Percentiles rank a stretch among this genome's conserved stretches.
These are phyloP conservation scores for Lentinula novae-zelandiae DNA, from an alignment of 1,284 basidiomycete genomes.

Conservation along the genomic window DNA sequence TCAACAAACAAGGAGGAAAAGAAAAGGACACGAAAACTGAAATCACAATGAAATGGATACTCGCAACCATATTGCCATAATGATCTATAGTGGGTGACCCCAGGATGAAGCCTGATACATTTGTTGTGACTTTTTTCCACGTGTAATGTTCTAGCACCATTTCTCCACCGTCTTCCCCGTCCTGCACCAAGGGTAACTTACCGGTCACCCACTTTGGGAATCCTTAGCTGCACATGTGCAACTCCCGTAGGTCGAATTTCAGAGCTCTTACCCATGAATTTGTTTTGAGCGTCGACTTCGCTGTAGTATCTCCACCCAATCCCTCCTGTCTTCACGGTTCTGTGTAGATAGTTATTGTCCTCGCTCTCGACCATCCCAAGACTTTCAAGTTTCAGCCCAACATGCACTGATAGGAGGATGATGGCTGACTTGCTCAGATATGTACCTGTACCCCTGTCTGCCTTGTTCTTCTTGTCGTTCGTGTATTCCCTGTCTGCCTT, in stretches of 20 bases:
- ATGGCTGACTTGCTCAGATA: slow-evolving; percentile 95
- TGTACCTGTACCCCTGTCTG: slow-evolving; percentile 83
- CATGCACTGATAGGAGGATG: slow-evolving; percentile 98
- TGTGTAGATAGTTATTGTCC: too few relatives aligned
- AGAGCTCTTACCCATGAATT: slow-evolving; percentile 94
- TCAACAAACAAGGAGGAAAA: too few relatives aligned
- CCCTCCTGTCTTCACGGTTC: not conserved
- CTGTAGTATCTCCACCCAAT: slow-evolving; percentile 1
- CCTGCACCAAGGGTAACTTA: slow-evolving; percentile 25
- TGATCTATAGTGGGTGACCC: slow-evolving; percentile 95
- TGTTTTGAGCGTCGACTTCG: slow-evolving; percentile 88
- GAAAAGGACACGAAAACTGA: not conserved
- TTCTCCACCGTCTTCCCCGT: slow-evolving; percentile 25
- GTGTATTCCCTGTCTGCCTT: too few relatives aligned
- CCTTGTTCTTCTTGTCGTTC: not conserved
- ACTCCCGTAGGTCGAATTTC: slow-evolving; percentile 95
- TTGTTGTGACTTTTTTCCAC: slow-evolving; percentile 96
- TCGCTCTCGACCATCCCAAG: not conserved
- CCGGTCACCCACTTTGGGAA: slow-evolving; percentile 61
- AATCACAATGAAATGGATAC: slow-evolving; percentile 25
- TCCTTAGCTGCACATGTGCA: slow-evolving; percentile 83
- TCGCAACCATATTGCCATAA: slow-evolving; percentile 91
- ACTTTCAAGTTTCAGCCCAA: slow-evolving; percentile 80
- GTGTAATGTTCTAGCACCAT: slow-evolving; percentile 82
- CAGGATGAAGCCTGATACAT: slow-evolving; percentile 91